A percentile compares a stretch with the other conserved stretches of the same genome.
These are phyloP conservation scores for Hirsutella thompsonii DNA, from an alignment of 2,329 filamentous ascomycete genomes.

Conservation along the genomic window DNA sequence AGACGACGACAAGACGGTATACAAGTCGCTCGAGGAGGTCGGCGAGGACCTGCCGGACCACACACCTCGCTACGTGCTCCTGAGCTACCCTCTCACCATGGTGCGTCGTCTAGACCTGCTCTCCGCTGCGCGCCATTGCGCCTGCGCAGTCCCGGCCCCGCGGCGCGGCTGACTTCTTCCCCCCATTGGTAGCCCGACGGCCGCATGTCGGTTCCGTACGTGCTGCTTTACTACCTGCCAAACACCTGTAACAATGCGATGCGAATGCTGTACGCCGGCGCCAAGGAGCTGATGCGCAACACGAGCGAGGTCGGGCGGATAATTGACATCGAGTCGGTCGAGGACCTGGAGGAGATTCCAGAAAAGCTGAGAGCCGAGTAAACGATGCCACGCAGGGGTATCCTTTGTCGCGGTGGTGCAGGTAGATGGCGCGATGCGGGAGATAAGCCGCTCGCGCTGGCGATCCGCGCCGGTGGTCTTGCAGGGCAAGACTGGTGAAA, in stretches of 20 bases:
- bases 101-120: no score
- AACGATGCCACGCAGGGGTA: not conserved
- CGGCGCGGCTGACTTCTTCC: not conserved
- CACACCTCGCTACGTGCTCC: constrained; percentile 74
- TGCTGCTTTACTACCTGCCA: constrained; percentile 88
- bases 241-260: constrained; percentile 78
- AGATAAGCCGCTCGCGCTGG: not conserved
- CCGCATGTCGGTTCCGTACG: constrained; percentile 79
- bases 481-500: not conserved
- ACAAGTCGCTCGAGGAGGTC: constrained; percentile 68
- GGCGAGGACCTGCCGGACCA: constrained; percentile 87
- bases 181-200: constrained; percentile 55
- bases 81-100: constrained; percentile 83
- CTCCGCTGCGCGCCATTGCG: no score
- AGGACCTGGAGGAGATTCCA: constrained; percentile 76
- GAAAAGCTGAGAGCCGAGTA: constrained; percentile 35
- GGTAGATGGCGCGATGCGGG: not conserved
- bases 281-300: constrained; percentile 90
- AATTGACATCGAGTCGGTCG: constrained; percentile 68
- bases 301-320: constrained; percentile 82
- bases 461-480: not conserved
- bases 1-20: constrained; percentile 63
- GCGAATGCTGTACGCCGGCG: constrained; percentile 89
- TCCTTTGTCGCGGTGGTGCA: not conserved
- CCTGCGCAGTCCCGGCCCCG: no score